Evolutionary conservation across 805 yeast species (phyloP), one percentile per base, ranked within the genome.

Genomic region (Allodekkera sacchari): DNA sequence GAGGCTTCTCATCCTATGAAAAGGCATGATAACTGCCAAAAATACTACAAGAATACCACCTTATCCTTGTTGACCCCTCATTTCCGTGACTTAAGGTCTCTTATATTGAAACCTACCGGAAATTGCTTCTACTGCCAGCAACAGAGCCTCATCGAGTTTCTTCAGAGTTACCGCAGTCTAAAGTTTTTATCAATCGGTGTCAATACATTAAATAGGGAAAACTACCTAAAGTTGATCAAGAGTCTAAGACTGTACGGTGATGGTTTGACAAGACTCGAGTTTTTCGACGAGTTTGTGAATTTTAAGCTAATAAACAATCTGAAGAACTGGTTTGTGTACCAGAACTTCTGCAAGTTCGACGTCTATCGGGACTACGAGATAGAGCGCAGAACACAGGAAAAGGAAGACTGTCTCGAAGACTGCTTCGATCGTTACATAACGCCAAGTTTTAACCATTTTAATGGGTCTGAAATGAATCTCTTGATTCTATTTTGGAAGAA

Each of bases 121-220:
- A 48, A 53, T 28, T 52, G 58, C 23, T 23, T 42, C 6, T 13
- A 34, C n/a, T 52, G 57, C 23, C 58, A 54, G 30, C 22, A 44
- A 13, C 25, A 34, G 9, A 43, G 52, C 5, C 16, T 46, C 3
- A 16, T 44, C 5, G 7, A 28, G 1, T 42, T 49, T 15, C 18
- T 51, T 11, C 18, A 28, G 3, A 14, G 12, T 3, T 31, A 36
- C 13, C 18, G 30, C 5, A 28, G 27, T 5, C 14, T 50, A 5
- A 22, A 31, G 9, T 25, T 30, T 2, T 18, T 52, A 3, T 39
- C 45, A 20, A 17, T 52, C 5, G 43, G 45, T 3, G 31, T 39
- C 4, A 48, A 52, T 25, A 31, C 48, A 4, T 26, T 45, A 15
- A 45, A 39, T 21, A 27, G 30, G 12, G 16, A 16, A 10, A 42